These are phyloP conservation scores for Lanzia echinophila DNA, from an alignment of 2,329 filamentous ascomycete species.

Conservation along the genomic window DNA sequence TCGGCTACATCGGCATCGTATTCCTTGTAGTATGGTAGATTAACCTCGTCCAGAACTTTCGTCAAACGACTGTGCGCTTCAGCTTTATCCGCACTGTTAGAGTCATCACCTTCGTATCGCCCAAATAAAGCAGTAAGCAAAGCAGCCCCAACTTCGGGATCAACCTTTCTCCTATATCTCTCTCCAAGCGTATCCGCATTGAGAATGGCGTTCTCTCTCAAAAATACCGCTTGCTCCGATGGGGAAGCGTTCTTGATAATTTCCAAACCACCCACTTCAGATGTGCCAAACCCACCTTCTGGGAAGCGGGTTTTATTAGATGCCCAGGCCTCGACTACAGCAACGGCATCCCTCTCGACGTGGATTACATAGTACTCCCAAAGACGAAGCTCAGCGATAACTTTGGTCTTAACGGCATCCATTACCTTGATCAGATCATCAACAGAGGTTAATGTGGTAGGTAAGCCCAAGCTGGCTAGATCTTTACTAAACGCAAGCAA, in stretches of 20 bases:
- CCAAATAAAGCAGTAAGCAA: conserved; percentile 64
- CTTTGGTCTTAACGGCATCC: conserved; percentile 73
- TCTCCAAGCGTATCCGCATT: conserved; percentile 72
- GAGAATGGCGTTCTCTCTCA: conserved; percentile 58
- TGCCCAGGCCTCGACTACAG: conserved; percentile 66
- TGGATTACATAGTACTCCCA: conserved; percentile 94
- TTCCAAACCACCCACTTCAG: conserved; percentile 43
- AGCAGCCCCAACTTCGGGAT: conserved; percentile 63
- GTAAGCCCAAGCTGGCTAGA: conserved; percentile 62
- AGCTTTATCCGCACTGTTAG: conserved; percentile 42
- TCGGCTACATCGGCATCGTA: conserved; percentile 78
- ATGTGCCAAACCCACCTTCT: conserved; percentile 42
- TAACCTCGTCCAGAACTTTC: conserved; percentile 72
- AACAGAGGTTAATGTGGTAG: conserved; percentile 61
- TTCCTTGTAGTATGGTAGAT: conserved; percentile 83
- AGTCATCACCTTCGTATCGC: conserved; percentile 49
- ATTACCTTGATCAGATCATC: conserved; percentile 77
- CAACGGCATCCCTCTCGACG: conserved; percentile 63
- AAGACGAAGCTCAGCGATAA: conserved; percentile 68
- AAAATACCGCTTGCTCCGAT: conserved; percentile 49
- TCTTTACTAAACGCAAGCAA: conserved; percentile 59
- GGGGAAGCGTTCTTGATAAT: conserved; percentile 47
- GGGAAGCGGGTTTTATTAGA: conserved; percentile 50
- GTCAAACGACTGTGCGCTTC: conserved; percentile 49
- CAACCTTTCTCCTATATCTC: conserved; percentile 65